Evolutionary conservation across 192 early-diverging fungal species (phyloP), one percentile per base, ranked within the genome.

Genomic region (Endogone sp.): DNA sequence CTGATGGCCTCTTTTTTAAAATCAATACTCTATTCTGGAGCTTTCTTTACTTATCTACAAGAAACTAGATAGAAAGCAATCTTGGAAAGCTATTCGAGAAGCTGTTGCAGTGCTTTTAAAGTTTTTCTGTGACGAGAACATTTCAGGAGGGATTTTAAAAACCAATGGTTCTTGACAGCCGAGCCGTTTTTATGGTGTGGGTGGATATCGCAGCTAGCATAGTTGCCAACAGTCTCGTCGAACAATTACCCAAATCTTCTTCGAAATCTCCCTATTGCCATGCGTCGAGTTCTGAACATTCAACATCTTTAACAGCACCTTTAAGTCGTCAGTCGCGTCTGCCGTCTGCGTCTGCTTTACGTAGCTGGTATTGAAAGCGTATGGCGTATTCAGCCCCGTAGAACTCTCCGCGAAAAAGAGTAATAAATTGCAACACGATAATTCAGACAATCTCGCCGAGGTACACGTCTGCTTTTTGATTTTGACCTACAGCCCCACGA

Each of bases 401-500:
- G 85, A 85, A 62, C 77, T 82, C 44, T 77, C 75, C 55, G 92
- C 92, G 26, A 69, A 64, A 69, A 94, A 96, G 29, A 98, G 71
- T 26, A 91, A 93, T 83, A n/a, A 98, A 79, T 66, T 94, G 83
- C 56, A 93, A 68, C 13, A 96, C 62, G 61, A 91, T 84, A 31
- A 88, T 86, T 23, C 95, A 88, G 1, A 83, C 81, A 25, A 98
- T 81, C 69, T 98, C 95, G 55, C 95, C 95, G 25, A 98, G 79
- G 71, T 95, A 98, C 81, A 95, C 87, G 29, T 93, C 94, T 29
- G 93, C n/a, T n/a, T n/a, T n/a, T n/a, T n/a, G n/a, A n/a, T n/a
- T n/a, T n/a, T n/a, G n/a, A n/a, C n/a, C n/a, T n/a, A n/a, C n/a
- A n/a, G n/a, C n/a, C n/a, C n/a, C n/a, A n/a, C n/a, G n/a, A n/a